phyloP scores from a whole-genome alignment of 192 early-diverging fungal species.

The Thamnidium elegans region DNA sequence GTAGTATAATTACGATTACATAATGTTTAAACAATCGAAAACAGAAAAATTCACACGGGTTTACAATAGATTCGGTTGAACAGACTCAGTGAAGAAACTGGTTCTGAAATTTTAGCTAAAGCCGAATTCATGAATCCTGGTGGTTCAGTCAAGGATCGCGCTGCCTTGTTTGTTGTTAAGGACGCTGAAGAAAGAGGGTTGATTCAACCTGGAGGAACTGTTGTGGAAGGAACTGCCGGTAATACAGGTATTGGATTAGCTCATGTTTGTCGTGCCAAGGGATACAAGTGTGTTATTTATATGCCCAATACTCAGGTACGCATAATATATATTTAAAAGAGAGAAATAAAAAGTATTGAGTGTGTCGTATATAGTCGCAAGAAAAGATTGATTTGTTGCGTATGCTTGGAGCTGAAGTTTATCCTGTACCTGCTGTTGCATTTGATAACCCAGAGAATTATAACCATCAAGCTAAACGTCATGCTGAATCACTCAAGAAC shows the following conservation, averaged over 20 bases:
- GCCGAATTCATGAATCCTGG: slow-evolving; percentile 98
- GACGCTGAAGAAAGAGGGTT: slow-evolving; percentile 88
- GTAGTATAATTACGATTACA: slow-evolving; percentile 6
- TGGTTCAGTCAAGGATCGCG: slow-evolving; percentile 95
- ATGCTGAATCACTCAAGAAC: slow-evolving; percentile 74
- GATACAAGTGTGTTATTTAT: slow-evolving; percentile 94
- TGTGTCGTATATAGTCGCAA: slow-evolving; percentile 57
- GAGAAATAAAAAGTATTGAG: background rate
- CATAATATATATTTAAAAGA: background rate
- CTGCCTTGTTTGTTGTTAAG: slow-evolving; percentile 91
- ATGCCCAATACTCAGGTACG: slow-evolving; percentile 92
- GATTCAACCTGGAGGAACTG: slow-evolving; percentile 83
- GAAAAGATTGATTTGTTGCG: slow-evolving; percentile 92
- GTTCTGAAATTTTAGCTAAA: slow-evolving; percentile 88
- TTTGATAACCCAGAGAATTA: slow-evolving; percentile 92
- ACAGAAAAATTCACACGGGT: too few species aligned
- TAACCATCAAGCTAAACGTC: slow-evolving; percentile 87
- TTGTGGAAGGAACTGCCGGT: slow-evolving; percentile 83
- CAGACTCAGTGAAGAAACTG: slow-evolving; percentile 69
- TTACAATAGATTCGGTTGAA: slow-evolving; percentile 61
- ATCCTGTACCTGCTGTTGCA: slow-evolving; percentile 88
- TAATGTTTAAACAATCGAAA: background rate
- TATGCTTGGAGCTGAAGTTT: slow-evolving; percentile 94
- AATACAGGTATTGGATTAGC: slow-evolving; percentile 98
- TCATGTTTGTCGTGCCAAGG: slow-evolving; percentile 89